These are phyloP conservation scores for Yamadazyma dendronema DNA, from an alignment of 1,139 yeast genomes.

Conservation along the genomic window DNA sequence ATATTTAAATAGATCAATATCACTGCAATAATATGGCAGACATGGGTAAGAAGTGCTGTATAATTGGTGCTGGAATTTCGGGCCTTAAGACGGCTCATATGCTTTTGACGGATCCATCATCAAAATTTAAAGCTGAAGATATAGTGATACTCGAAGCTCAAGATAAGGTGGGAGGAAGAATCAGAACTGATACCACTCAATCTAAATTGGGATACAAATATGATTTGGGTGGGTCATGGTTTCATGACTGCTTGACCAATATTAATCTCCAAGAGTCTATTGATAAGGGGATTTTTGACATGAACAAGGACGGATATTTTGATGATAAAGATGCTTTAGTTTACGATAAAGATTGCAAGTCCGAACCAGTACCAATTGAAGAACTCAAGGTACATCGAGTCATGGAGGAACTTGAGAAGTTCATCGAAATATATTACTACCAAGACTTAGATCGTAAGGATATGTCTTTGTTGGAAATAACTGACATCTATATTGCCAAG, in stretches of 20 bases:
- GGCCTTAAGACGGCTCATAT: slow-evolving; percentile 77
- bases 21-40: not conserved
- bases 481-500: slow-evolving; percentile 44
- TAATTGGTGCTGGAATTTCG: slow-evolving; percentile 82
- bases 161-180: slow-evolving; percentile 49
- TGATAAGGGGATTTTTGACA: slow-evolving; percentile 23
- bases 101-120: slow-evolving; percentile 34
- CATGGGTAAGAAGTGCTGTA: slow-evolving; percentile 17
- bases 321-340: slow-evolving; percentile 47
- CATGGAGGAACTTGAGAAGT: slow-evolving; percentile 58
- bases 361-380: slow-evolving; percentile 27
- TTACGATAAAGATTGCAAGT: slow-evolving; percentile 47
- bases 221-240: slow-evolving; percentile 90
- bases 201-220: slow-evolving; percentile 40
- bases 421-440: slow-evolving; percentile 52
- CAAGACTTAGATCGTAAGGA: slow-evolving; percentile 46
- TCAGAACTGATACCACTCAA: slow-evolving; percentile 30
- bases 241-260: slow-evolving; percentile 75
- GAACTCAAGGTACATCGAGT: slow-evolving; percentile 35
- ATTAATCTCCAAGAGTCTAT: slow-evolving; percentile 41
- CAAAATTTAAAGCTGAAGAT: slow-evolving; percentile 30
- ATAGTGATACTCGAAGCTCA: slow-evolving; percentile 50
- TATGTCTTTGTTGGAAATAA: slow-evolving; percentile 48
- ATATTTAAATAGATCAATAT: too few species aligned
- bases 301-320: slow-evolving; percentile 39